Evolutionary conservation across 306 rosid genomes (phyloP), one percentile per base, ranked within the genome.

Genomic region (Acmispon strigosus): DNA sequence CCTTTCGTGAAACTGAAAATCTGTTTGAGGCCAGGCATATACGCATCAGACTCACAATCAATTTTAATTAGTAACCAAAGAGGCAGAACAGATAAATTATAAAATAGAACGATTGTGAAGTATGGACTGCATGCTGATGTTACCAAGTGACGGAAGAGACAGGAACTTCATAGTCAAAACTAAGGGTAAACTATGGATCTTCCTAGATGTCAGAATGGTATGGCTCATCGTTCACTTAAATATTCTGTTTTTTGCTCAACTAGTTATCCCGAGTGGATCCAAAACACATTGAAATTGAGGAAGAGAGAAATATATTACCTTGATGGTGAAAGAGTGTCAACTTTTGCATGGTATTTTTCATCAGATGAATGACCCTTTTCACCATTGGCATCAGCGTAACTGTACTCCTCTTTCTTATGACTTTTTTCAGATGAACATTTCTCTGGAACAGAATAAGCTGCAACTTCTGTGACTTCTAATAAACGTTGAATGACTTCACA

Each of bases 401-500:
- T 70, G 70, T 52, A 70, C 47, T 89, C 96, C 49, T 76, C 77
- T 75, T 91, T 85, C 87, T 80, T 85, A 63, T 69, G 88, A 70
- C 16, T 44, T 74, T 86, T 91, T 81, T 77, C 90, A 4, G 87
- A 79, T 0, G 84, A 85, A 71, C 61, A 66, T 70, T 88, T 91
- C 76, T 82, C 90, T 14, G 88, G 87, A 64, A 34, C 29, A 69
- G 92, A 77, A 69, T 77, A 74, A 45, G 88, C 92, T 2, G 87
- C 97, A 42, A 86, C 47, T 81, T 89, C 96, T 8, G 96, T 95
- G 69, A 95, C 97, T 9, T 91, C 96, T 78, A 95, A 50, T 66
- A 95, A 84, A 62, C 85, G 96, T 78, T 91, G 97, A 77, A 95
- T 95, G 65, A 95, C 92, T 84, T 95, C 88, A 78, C 99, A 95